Conservation (phyloP, 805 yeast species). For the Saccharomycopsis sp. region DNA sequence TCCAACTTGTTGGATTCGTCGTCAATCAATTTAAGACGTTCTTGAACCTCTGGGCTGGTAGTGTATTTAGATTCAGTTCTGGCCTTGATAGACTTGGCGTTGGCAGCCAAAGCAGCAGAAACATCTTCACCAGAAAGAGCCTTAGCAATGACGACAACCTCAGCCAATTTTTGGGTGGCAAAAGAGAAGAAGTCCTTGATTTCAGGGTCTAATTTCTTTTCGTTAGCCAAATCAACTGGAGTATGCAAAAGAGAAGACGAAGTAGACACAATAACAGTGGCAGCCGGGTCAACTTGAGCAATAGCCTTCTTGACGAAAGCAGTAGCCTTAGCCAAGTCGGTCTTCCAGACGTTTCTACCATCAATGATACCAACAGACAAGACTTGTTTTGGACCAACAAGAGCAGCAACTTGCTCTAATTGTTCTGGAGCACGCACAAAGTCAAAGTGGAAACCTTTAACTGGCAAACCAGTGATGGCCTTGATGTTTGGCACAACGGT, state of each 20-base stretch:
- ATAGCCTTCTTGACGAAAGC: conserved; percentile 76
- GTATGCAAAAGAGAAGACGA: conserved; percentile 90
- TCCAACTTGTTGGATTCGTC: conserved; percentile 50
- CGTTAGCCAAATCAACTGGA: conserved; percentile 92
- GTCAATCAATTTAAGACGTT: conserved; percentile 74
- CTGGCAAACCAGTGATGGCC: conserved; percentile 86
- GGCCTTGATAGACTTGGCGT: conserved; percentile 77
- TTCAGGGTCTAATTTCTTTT: conserved; percentile 82
- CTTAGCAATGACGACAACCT: conserved; percentile 88
- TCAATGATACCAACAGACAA: conserved; percentile 96
- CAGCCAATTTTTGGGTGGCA: conserved; percentile 92
- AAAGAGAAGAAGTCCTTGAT: conserved; percentile 98
- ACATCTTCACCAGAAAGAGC: conserved; percentile 81
- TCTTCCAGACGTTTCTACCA: conserved; percentile 99
- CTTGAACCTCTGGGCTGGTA: conserved; percentile 84
- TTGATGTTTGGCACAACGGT: conserved; percentile 94
- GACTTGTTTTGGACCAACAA: conserved; percentile 63
- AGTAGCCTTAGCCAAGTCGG: conserved; percentile 84
- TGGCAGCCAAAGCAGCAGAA: conserved; percentile 69
- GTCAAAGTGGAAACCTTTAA: conserved; percentile 94
- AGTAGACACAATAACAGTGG: conserved; percentile 88
- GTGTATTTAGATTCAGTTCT: conserved; percentile 85
- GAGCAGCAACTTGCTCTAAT: conserved; percentile 70
- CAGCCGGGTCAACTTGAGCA: conserved; percentile 75
- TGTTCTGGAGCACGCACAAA: conserved; percentile 95